phyloP scores from a whole-genome alignment of 108 stramenopile species.

The Cyclostephanos invisitatus region DNA sequence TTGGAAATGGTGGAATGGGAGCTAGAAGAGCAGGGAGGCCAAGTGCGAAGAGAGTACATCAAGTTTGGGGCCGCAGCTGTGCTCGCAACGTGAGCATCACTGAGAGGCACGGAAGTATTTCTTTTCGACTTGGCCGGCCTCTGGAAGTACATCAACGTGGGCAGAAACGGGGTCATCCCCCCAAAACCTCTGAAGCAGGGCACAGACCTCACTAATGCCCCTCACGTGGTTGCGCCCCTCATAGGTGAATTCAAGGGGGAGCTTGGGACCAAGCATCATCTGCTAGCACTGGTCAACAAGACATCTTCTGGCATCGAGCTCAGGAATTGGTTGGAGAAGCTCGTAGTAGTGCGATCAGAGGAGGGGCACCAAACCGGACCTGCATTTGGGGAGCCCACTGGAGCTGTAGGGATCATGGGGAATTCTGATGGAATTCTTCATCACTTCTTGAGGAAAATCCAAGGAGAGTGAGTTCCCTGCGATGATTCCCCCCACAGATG shows the following conservation, averaged over 20 bases:
- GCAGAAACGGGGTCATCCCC: slow-evolving; percentile 5
- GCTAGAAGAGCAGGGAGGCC: not conserved
- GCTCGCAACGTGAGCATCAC: slow-evolving; percentile 1
- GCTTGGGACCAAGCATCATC: slow-evolving; percentile 7
- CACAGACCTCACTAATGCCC: slow-evolving; percentile 1
- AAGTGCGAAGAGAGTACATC: not conserved
- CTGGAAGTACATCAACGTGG: not conserved
- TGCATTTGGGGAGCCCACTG: not conserved
- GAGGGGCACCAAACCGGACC: not conserved
- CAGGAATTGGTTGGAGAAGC: slow-evolving; percentile 11
- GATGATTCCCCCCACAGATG: not conserved
- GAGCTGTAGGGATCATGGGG: not conserved
- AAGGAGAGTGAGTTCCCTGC: not conserved
- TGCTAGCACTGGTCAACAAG: slow-evolving; percentile 2
- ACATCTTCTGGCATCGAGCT: slow-evolving; percentile 2
- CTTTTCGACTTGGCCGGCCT: slow-evolving; percentile 7
- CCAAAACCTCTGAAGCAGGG: not conserved
- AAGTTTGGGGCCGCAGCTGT: slow-evolving; percentile 2
- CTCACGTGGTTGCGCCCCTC: not conserved
- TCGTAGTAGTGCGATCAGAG: not conserved
- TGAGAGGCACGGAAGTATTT: slow-evolving; percentile 14
- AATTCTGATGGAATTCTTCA: not conserved
- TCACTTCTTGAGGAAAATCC: not conserved
- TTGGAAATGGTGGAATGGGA: not conserved
- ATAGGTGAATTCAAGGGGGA: slow-evolving; percentile 4